Conservation (phyloP, 176 grass and related monocot genomes). For the Triticum aestivum region DNA sequence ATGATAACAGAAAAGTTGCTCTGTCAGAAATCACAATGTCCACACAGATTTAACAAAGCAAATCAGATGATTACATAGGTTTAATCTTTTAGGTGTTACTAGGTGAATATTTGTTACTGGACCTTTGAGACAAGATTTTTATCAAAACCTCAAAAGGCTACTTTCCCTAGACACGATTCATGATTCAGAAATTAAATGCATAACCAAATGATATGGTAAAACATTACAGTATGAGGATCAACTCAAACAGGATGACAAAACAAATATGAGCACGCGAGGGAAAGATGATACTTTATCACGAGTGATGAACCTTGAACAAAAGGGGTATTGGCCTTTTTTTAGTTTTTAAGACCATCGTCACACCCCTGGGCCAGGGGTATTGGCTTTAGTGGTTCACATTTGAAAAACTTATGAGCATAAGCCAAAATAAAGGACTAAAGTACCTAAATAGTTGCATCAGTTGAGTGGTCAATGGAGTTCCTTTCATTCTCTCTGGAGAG, state of each 20-base stretch:
- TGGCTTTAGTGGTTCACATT: neutral
- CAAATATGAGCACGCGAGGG: neutral
- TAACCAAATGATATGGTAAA: neutral
- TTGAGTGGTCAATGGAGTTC: neutral
- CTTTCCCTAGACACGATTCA: too few species aligned
- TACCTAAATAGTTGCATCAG: neutral
- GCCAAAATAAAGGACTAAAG: neutral
- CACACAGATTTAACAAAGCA: too few species aligned
- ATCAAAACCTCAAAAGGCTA: too few species aligned
- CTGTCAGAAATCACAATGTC: too few species aligned
- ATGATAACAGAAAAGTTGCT: too few species aligned
- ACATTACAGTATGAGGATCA: neutral
- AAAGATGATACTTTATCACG: neutral
- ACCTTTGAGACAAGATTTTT: too few species aligned
- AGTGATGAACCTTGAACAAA: neutral
- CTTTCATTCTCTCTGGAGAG: neutral
- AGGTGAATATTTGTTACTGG: too few species aligned
- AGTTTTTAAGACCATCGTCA: too few species aligned
- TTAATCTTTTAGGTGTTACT: too few species aligned
- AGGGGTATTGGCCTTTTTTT: neutral
- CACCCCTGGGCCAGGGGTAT: neutral
- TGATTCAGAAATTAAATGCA: conserved; percentile 2
- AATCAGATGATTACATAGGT: too few species aligned
- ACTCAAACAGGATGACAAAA: neutral
- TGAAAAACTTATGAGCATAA: neutral